Evolutionary conservation across 2,329 filamentous ascomycete genomes (phyloP).

Genomic region (Pseudonectria buxi): DNA sequence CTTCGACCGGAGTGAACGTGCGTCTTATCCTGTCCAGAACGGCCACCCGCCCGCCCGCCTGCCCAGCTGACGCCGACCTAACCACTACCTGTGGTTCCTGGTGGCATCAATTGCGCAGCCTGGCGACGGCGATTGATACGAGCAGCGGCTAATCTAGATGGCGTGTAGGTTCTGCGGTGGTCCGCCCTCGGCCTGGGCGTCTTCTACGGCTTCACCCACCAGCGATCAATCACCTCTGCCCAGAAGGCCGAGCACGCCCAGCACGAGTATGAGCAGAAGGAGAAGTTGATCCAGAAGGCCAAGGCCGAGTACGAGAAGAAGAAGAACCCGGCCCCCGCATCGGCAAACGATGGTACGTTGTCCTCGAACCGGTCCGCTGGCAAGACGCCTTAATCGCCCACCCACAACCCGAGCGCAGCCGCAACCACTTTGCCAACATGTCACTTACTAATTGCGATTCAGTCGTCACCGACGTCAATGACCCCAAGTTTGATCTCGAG

Average conservation of each 20-base stretch:
- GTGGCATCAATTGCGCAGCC: slow-evolving; percentile 9
- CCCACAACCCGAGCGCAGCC: background rate
- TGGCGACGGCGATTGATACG: slow-evolving; percentile 1
- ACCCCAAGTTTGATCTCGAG: slow-evolving; percentile 92
- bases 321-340: slow-evolving; percentile 49
- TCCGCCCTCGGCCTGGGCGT: slow-evolving; percentile 86
- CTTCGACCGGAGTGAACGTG: slow-evolving; percentile 65
- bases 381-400: background rate
- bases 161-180: slow-evolving; percentile 83
- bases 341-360: slow-evolving; percentile 27
- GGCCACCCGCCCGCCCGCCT: slow-evolving; percentile 17
- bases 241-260: slow-evolving; percentile 65
- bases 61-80: slow-evolving; percentile 5
- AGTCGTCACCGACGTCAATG: slow-evolving; percentile 57
- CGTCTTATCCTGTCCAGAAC: slow-evolving; percentile 29
- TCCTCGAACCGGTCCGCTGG: background rate
- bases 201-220: slow-evolving; percentile 94
- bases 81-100: slow-evolving; percentile 8
- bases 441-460: slow-evolving; percentile 13
- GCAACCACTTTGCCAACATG: background rate
- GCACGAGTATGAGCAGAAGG: slow-evolving; percentile 84
- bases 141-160: slow-evolving; percentile 23
- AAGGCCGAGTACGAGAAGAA: slow-evolving; percentile 81
- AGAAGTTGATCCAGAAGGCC: slow-evolving; percentile 84
- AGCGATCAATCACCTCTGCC: slow-evolving; percentile 67